Evolutionary conservation across 176 grass and related monocot species (phyloP).

Genomic region (Musa troglodytarum): DNA sequence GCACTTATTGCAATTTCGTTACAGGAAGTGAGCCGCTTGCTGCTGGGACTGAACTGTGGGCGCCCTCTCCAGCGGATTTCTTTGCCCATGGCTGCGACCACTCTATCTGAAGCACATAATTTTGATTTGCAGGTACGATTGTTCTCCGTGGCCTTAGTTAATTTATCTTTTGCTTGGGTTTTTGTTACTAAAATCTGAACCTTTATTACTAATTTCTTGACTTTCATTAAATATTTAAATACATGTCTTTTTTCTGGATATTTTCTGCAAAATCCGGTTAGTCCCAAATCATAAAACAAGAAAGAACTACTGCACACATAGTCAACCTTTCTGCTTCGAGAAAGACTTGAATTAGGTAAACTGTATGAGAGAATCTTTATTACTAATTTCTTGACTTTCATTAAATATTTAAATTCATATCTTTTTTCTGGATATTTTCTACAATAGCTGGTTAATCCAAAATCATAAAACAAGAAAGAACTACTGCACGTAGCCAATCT

Average conservation of each 20-base stretch:
- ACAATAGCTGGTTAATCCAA: neutral
- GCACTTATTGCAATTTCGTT: neutral
- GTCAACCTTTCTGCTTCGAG: neutral
- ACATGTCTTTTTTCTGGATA: neutral
- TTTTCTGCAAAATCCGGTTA: neutral
- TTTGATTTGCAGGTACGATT: slow-evolving; percentile 73
- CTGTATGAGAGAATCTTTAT: neutral
- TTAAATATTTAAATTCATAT: neutral
- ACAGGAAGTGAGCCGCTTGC: slow-evolving; percentile 75
- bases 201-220: neutral
- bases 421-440: neutral
- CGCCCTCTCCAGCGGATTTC: slow-evolving; percentile 37
- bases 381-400: neutral
- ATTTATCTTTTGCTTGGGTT: neutral
- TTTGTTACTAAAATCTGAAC: neutral
- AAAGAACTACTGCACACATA: neutral
- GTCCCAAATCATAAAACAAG: neutral
- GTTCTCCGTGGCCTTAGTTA: slow-evolving; percentile 2
- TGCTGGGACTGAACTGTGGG: slow-evolving; percentile 74
- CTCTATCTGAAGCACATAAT: slow-evolving; percentile 36
- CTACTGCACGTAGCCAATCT: neutral
- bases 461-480: neutral
- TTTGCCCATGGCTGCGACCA: slow-evolving; percentile 35
- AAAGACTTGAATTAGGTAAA: neutral
- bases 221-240: neutral